A percentile compares a stretch with the other conserved stretches of the same genome.
phyloP scores from a whole-genome alignment of 306 rosid species.

The Glycine soja region DNA sequence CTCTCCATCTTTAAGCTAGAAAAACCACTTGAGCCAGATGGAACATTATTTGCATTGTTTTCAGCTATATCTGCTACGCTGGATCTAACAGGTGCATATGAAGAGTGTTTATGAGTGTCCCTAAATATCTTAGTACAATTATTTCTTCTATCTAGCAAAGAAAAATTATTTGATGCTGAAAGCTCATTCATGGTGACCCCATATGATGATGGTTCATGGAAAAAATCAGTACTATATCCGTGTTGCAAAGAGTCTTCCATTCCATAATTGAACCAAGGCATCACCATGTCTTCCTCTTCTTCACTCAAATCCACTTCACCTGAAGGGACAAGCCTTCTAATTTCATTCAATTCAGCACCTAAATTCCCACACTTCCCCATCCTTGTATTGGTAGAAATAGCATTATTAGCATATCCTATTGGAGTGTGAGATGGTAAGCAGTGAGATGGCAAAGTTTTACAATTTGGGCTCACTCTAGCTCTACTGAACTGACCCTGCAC shows the following conservation, averaged over 20 bases:
- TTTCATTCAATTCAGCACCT: slow-evolving; percentile 57
- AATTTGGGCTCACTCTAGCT: slow-evolving; percentile 58
- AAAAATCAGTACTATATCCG: slow-evolving; percentile 63
- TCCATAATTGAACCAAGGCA: slow-evolving; percentile 76
- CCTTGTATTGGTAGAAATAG: slow-evolving; percentile 37
- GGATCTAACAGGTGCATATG: slow-evolving; percentile 57
- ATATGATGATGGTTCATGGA: slow-evolving; percentile 57
- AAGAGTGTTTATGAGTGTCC: slow-evolving; percentile 50
- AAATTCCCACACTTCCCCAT: slow-evolving; percentile 59
- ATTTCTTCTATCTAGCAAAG: slow-evolving; percentile 55
- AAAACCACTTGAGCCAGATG: slow-evolving; percentile 10
- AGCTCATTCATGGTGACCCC: slow-evolving; percentile 62
- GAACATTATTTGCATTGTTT: slow-evolving; percentile 55
- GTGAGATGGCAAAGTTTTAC: slow-evolving; percentile 37
- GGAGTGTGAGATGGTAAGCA: slow-evolving; percentile 42
- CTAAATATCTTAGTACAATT: slow-evolving; percentile 51
- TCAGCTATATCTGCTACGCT: slow-evolving; percentile 49
- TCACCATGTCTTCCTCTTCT: slow-evolving; percentile 59
- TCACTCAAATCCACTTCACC: slow-evolving; percentile 59
- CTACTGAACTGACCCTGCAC: slow-evolving; percentile 73
- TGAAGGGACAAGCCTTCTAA: slow-evolving; percentile 60
- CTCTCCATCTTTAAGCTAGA: slow-evolving; percentile 49
- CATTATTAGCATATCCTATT: slow-evolving; percentile 47
- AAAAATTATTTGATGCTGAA: slow-evolving; percentile 47
- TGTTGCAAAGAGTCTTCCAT: slow-evolving; percentile 65